Conservation (phyloP, 2,329 filamentous ascomycete species). For the Tolypocladium nubicola region DNA sequence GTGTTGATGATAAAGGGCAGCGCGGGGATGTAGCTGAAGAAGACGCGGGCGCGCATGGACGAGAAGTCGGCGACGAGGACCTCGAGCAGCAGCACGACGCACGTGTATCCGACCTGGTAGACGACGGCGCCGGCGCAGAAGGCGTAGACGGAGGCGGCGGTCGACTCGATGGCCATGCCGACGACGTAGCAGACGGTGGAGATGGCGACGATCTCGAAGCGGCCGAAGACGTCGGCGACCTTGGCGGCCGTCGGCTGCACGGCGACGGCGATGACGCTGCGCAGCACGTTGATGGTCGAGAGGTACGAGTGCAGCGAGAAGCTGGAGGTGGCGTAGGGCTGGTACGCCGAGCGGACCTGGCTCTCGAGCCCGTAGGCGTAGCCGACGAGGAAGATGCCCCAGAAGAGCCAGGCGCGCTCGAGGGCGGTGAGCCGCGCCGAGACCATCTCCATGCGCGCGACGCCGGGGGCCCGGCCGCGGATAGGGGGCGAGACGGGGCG, state of each 20-base stretch:
- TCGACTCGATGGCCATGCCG: conserved; percentile 44
- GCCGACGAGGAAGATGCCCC: conserved; percentile 46
- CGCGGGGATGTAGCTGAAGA: conserved; percentile 53
- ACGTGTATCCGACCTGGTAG: conserved; percentile 49
- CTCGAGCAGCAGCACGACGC: conserved; percentile 45
- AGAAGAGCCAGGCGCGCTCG: conserved; percentile 41
- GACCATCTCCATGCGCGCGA: conserved; percentile 40
- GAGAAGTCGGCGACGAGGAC: conserved; percentile 52
- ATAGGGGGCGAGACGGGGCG: not conserved
- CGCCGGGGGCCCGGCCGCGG: conserved; percentile 24
- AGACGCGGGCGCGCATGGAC: conserved; percentile 45
- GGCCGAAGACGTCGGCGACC: conserved; percentile 52
- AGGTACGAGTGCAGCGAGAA: conserved; percentile 44
- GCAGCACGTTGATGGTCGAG: conserved; percentile 47
- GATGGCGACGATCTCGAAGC: conserved; percentile 45
- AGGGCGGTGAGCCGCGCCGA: conserved; percentile 30
- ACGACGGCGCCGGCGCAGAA: conserved; percentile 45
- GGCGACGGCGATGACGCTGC: conserved; percentile 48
- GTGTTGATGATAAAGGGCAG: conserved; percentile 51
- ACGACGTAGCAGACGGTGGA: conserved; percentile 45
- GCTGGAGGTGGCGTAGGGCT: conserved; percentile 41
- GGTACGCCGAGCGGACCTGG: conserved; percentile 39
- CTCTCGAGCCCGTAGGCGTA: conserved; percentile 51
- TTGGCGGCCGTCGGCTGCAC: conserved; percentile 49
- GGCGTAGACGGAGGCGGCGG: conserved; percentile 31